Conservation (phyloP, 371 early-diverging fungal genomes). For the Basidiobolus meristosporus region DNA sequence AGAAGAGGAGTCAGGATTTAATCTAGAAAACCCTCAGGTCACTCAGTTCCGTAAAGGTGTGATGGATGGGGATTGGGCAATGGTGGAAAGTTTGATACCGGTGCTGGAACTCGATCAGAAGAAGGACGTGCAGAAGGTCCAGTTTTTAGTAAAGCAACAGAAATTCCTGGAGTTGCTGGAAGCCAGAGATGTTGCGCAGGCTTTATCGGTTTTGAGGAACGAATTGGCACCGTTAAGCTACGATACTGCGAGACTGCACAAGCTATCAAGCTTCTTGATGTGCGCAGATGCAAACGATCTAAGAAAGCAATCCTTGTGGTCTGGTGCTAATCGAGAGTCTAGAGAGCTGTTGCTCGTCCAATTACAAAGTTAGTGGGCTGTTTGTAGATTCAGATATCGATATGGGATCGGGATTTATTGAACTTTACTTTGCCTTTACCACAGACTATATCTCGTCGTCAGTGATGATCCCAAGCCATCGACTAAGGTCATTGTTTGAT, state of each 20-base stretch:
- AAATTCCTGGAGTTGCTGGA: slow-evolving; percentile 69
- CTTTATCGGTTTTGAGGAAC: slow-evolving; percentile 40
- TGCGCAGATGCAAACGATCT: slow-evolving; percentile 33
- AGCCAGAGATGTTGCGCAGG: slow-evolving; percentile 25
- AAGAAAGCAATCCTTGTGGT: too few species aligned
- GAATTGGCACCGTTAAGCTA: slow-evolving; percentile 52
- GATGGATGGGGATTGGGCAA: slow-evolving; percentile 53
- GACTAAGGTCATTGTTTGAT: slow-evolving; percentile 56
- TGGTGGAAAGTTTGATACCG: slow-evolving; percentile 28
- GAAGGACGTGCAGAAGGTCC: slow-evolving; percentile 8
- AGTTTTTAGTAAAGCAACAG: slow-evolving; percentile 56
- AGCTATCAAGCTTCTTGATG: slow-evolving; percentile 32
- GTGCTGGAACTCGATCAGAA: slow-evolving; percentile 15
- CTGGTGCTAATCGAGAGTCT: too few species aligned
- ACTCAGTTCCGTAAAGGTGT: slow-evolving; percentile 38
- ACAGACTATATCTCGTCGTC: slow-evolving; percentile 20
- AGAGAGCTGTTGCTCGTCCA: too few species aligned
- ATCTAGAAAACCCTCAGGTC: slow-evolving; percentile 37
- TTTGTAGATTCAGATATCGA: too few species aligned
- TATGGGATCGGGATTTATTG: too few species aligned
- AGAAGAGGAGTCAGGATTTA: slow-evolving; percentile 50
- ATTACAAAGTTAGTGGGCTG: too few species aligned
- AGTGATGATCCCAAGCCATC: slow-evolving; percentile 62
- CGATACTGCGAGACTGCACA: slow-evolving; percentile 32
- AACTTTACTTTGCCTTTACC: too few species aligned